Base-by-base conservation (phyloP, 495 filamentous ascomycete species). In the Hypomontagnella submonticulosa region DNA sequence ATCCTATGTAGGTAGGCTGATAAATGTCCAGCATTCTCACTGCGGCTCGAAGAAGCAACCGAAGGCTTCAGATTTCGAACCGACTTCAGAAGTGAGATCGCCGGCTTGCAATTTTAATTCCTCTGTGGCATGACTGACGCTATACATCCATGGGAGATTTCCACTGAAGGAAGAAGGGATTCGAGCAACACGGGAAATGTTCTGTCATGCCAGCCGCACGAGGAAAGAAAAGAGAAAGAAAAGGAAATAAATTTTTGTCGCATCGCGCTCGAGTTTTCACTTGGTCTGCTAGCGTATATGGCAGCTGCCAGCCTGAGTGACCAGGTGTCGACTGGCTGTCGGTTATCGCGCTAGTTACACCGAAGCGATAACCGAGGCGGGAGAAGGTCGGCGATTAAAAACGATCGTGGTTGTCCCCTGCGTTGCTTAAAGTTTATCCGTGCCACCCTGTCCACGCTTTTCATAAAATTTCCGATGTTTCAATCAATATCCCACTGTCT, bases 71-170 rank as follows among this genome's bases (percentile, higher is more conserved):
- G 66, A 73, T 61, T 73, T 70, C 76, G 78, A 77, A 77, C 73
- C 79, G 66, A 75, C 76, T 69, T 68, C 49, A 62, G 58, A 66
- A 73, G 75, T 44, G 51, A 66, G 57, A 30, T 59, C 65, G 71
- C 73, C 72, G 62, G 77, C 70, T 58, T 80, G 79, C 79, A 81
- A 83, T 81, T 75, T 63, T 79, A 60, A 70, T 80, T 67, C 9
- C 47, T 83, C 80, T 83, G 72, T 65, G 75, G 75, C 75, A 78
- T 74, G 69, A 78, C 75, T 80, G 79, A 81, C 79, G 75, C 80
- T 74, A 64, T 67, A 60, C 59, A 63, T 76, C 76, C 76, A 79
- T 74, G 47, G 69, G 52, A 63, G 16, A 66, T 63, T 69, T 71
- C 66, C 67, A 66, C 63, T 56, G 63, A 63, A 62, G 60, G 73